Evolutionary conservation across 2,329 filamentous ascomycete species (phyloP).

Genomic region (Zalaria sp.): DNA sequence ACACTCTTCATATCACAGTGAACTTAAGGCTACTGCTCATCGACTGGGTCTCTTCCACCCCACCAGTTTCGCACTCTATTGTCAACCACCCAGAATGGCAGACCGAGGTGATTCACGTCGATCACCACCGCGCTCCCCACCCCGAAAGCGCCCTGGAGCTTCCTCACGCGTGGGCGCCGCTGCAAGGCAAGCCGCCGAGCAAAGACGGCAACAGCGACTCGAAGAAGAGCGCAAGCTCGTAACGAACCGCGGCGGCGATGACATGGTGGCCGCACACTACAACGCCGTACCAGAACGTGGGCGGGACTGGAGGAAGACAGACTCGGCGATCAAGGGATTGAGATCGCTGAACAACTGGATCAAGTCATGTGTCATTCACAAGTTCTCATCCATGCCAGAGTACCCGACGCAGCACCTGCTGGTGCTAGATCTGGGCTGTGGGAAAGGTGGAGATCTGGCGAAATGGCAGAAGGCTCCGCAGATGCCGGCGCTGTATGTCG

Average conservation of each 20-base stretch:
- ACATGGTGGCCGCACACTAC: slow-evolving; percentile 87
- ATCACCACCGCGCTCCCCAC: slow-evolving; percentile 7
- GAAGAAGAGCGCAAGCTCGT: slow-evolving; percentile 37
- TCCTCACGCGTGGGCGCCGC: slow-evolving; percentile 47
- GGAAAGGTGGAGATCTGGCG: slow-evolving; percentile 86
- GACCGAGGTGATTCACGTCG: no score
- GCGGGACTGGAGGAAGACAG: slow-evolving; percentile 85
- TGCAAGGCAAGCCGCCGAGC: slow-evolving; percentile 54
- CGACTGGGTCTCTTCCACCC: no score
- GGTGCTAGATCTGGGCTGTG: slow-evolving; percentile 88
- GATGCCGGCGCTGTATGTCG: slow-evolving; percentile 81
- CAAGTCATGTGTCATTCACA: slow-evolving; percentile 94
- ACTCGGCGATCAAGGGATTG: slow-evolving; percentile 88
- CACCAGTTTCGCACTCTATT: no score
- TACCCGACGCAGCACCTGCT: slow-evolving; percentile 45
- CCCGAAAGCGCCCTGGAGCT: slow-evolving; percentile 21
- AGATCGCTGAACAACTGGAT: slow-evolving; percentile 98
- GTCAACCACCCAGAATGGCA: no score
- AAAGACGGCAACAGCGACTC: slow-evolving; percentile 27
- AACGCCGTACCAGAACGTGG: slow-evolving; percentile 90
- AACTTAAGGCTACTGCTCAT: no score
- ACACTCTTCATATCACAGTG: no score
- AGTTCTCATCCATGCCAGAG: slow-evolving; percentile 52
- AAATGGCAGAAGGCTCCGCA: slow-evolving; percentile 97
- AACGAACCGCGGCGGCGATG: slow-evolving; percentile 48